These are phyloP conservation scores for Marasmius tenuissimus DNA, from an alignment of 1,284 basidiomycete genomes.

Conservation along the genomic window DNA sequence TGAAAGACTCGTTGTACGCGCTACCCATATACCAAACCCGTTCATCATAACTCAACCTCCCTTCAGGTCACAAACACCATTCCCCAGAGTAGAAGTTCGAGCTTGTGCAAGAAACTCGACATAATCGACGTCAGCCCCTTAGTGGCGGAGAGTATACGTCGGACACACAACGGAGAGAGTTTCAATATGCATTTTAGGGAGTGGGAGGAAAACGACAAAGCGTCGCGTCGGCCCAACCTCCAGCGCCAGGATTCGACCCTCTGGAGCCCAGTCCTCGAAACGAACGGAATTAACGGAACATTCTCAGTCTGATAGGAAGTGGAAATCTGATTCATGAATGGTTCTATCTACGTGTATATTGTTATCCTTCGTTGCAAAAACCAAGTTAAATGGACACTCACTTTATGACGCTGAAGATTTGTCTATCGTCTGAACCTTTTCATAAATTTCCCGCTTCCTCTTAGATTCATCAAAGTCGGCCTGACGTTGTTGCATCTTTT, in stretches of 20 bases:
- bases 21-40: conserved; percentile 2
- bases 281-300: too few relatives aligned
- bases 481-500: conserved; percentile 71
- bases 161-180: conserved; percentile 96
- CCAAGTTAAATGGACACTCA: too few relatives aligned
- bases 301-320: too few relatives aligned
- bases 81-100: conserved; percentile 44
- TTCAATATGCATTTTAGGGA: conserved; percentile 80
- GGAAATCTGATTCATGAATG: too few relatives aligned
- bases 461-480: conserved; percentile 66
- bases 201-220: conserved; percentile 57
- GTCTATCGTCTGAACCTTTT: conserved; percentile 59
- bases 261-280: too few relatives aligned
- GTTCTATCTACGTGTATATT: too few relatives aligned
- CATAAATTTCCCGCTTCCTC: conserved; percentile 66
- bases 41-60: neutral
- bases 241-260: neutral
- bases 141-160: conserved; percentile 93
- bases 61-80: conserved; percentile 47
- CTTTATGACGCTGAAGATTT: neutral
- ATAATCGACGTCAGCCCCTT: conserved; percentile 88
- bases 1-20: conserved; percentile 82
- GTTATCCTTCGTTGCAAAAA: too few relatives aligned
- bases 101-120: conserved; percentile 59
- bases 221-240: conserved; percentile 17